A percentile compares a stretch with the other conserved stretches of the same genome.
phyloP scores from a whole-genome alignment of 495 filamentous ascomycete genomes.

The Schizothecium vesticola region DNA sequence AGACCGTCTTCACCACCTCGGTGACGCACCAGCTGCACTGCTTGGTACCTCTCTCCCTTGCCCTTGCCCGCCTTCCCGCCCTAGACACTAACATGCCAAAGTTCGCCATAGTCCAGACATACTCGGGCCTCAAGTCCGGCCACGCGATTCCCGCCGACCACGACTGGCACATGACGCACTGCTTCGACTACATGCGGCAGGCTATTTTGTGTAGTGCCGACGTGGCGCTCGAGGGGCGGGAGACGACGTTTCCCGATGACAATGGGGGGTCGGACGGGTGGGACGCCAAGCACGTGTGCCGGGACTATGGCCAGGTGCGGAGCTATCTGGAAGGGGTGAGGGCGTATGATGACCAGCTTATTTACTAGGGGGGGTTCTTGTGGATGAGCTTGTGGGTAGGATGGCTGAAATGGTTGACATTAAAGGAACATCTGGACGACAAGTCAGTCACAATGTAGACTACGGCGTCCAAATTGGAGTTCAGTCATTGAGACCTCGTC shows the following conservation, averaged over 20 bases:
- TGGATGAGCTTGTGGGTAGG: too few relatives aligned
- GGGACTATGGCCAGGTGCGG: slow-evolving; percentile 35
- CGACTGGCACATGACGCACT: slow-evolving; percentile 49
- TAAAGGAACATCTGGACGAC: not conserved
- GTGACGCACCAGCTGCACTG: slow-evolving; percentile 45
- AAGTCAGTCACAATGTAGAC: too few relatives aligned
- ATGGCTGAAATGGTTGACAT: not conserved
- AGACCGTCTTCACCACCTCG: slow-evolving; percentile 45
- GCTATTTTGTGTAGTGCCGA: slow-evolving; percentile 44
- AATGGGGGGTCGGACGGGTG: slow-evolving; percentile 44
- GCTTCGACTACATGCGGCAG: slow-evolving; percentile 45
- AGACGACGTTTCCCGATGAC: slow-evolving; percentile 43
- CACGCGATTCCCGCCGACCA: slow-evolving; percentile 39
- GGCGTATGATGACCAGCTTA: slow-evolving; percentile 43
- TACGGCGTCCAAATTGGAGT: too few relatives aligned
- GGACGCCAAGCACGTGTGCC: slow-evolving; percentile 45
- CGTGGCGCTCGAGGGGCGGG: slow-evolving; percentile 38
- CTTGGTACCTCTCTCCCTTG: slow-evolving; percentile 18
- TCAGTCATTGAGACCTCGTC: not conserved
- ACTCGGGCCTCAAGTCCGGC: slow-evolving; percentile 37
- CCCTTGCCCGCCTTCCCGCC: too few relatives aligned
- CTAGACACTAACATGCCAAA: slow-evolving; percentile 11
- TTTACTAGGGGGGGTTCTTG: slow-evolving; percentile 35
- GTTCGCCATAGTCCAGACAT: slow-evolving; percentile 43
- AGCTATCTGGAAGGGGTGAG: slow-evolving; percentile 40